Conservation (phyloP, 2,329 filamentous ascomycete genomes). For the Penicillium sp. region DNA sequence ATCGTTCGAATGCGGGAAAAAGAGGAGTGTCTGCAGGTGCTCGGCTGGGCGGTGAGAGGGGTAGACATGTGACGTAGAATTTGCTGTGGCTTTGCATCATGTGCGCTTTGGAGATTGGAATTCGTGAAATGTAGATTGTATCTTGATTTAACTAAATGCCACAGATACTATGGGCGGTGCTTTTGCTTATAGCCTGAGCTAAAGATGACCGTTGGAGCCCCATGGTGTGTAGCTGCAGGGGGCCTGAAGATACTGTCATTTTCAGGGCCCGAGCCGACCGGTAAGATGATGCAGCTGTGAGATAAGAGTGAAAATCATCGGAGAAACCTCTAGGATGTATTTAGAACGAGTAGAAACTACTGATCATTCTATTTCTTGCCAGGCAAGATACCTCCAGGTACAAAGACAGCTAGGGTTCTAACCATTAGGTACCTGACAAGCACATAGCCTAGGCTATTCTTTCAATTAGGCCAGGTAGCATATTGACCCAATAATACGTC, state of each 20-base stretch:
- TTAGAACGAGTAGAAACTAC: not conserved
- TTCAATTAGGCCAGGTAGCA: not conserved
- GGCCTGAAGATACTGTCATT: not conserved
- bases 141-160: not conserved
- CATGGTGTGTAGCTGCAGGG: not conserved
- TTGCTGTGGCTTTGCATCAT: not conserved
- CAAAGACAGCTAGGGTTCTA: not conserved
- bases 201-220: not conserved
- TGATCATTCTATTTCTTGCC: not conserved
- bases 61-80: constrained; percentile 14
- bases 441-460: not conserved
- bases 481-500: not conserved
- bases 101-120: constrained; percentile 1
- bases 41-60: constrained; percentile 16
- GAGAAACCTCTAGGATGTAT: too few relatives aligned
- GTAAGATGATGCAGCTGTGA: not conserved
- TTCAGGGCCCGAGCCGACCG: not conserved
- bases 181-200: not conserved
- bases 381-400: not conserved
- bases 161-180: not conserved
- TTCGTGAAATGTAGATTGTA: not conserved
- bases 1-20: not conserved
- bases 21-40: constrained; percentile 17
- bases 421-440: not conserved
- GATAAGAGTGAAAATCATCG: not conserved